These are phyloP conservation scores for Vinca minor DNA, from an alignment of 257 asterid genomes.

Conservation along the genomic window DNA sequence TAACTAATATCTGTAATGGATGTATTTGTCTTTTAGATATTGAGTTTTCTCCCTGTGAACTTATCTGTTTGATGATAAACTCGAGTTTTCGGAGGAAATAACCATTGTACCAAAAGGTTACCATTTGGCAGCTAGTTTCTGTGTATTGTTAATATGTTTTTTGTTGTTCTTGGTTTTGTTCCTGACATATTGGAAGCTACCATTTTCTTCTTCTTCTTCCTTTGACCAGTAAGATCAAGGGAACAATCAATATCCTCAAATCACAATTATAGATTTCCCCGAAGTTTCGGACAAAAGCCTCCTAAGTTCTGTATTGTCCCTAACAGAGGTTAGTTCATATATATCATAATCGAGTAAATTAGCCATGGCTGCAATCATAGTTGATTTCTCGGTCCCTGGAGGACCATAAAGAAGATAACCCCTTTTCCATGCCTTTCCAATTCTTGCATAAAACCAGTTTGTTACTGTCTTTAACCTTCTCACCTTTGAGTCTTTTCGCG, in stretches of 20 bases:
- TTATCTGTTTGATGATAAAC: no score
- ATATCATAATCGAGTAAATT: constrained; percentile 22
- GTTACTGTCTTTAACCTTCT: constrained; percentile 23
- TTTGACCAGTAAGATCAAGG: constrained; percentile 18
- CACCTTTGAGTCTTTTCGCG: constrained; percentile 42
- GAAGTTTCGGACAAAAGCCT: constrained; percentile 13
- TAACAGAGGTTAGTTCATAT: constrained; percentile 21
- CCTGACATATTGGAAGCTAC: neutral
- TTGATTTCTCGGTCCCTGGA: constrained; percentile 22
- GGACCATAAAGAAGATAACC: constrained; percentile 23
- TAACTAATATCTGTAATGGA: constrained; percentile 39
- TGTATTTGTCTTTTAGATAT: constrained; percentile 21
- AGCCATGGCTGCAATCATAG: constrained; percentile 31
- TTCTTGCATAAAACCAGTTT: constrained; percentile 37
- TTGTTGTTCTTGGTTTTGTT: constrained; percentile 2
- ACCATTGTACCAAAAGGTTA: no score
- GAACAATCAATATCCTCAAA: constrained; percentile 32
- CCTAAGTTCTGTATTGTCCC: constrained; percentile 21
- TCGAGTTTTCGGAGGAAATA: no score
- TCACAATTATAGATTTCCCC: constrained; percentile 21
- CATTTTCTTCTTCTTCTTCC: constrained; percentile 11
- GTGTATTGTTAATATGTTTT: no score
- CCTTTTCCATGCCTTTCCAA: constrained; percentile 68
- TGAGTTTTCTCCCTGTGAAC: neutral
- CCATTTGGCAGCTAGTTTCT: no score